phyloP scores from a whole-genome alignment of 164 flowering plant genomes.

The Sextonia rubra region DNA sequence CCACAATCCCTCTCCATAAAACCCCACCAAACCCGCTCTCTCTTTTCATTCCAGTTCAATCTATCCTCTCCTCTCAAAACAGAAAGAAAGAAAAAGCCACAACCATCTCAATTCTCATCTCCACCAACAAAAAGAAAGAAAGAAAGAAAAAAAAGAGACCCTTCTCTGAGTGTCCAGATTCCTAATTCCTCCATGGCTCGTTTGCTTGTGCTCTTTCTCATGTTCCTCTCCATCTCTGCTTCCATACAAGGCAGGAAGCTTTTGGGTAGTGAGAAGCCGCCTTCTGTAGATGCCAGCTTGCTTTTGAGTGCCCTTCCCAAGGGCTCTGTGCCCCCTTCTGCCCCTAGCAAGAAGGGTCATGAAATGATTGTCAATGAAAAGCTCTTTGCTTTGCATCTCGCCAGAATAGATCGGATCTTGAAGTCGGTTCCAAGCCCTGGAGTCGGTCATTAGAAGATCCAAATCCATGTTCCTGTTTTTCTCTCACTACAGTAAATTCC shows the following conservation, averaged over 20 bases:
- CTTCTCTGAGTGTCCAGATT: neutral
- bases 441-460: slow-evolving; percentile 33
- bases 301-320: slow-evolving; percentile 41
- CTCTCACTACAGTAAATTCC: neutral
- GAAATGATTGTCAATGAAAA: slow-evolving; percentile 24
- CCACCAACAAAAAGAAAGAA: neutral
- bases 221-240: neutral
- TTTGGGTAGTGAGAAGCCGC: slow-evolving; percentile 3
- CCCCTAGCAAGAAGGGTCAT: slow-evolving; percentile 53
- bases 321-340: slow-evolving; percentile 45
- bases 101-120: neutral
- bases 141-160: neutral
- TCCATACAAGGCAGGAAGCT: slow-evolving; percentile 5
- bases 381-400: slow-evolving; percentile 43
- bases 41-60: neutral
- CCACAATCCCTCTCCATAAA: neutral
- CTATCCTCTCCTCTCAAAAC: no score
- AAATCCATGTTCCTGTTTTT: neutral
- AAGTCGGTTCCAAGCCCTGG: slow-evolving; percentile 65
- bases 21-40: neutral
- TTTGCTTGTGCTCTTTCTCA: neutral
- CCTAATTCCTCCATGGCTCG: neutral
- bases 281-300: slow-evolving; percentile 22
- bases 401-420: slow-evolving; percentile 36
- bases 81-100: neutral